Evolutionary conservation across 805 yeast species (phyloP).

Genomic region (Nakazawaea ambrosiae): DNA sequence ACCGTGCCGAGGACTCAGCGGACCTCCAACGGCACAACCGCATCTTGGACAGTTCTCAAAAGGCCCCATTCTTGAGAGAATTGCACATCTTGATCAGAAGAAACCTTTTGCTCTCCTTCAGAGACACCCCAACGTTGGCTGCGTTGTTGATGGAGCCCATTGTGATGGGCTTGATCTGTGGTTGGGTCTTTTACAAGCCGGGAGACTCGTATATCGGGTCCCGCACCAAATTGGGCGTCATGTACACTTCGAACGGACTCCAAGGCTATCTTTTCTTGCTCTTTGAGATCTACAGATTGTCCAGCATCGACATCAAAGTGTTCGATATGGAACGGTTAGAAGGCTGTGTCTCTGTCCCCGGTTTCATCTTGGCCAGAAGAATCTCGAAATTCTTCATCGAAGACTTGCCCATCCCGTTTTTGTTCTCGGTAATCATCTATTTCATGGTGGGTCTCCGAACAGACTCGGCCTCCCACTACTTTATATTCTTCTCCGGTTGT

Average conservation of each 20-base stretch:
- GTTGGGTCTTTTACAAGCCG: constrained; percentile 73
- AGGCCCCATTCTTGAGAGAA: constrained; percentile 37
- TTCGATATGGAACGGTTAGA: constrained; percentile 68
- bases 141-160: constrained; percentile 34
- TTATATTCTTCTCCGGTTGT: constrained; percentile 52
- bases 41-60: constrained; percentile 20
- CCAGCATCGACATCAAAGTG: constrained; percentile 45
- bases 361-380: constrained; percentile 61
- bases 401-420: constrained; percentile 55
- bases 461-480: constrained; percentile 40
- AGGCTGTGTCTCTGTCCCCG: constrained; percentile 55
- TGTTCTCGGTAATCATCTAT: constrained; percentile 56
- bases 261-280: constrained; percentile 50
- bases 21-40: not conserved
- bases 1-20: not conserved
- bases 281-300: constrained; percentile 53
- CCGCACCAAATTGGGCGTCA: constrained; percentile 46
- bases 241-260: constrained; percentile 46
- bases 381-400: constrained; percentile 60
- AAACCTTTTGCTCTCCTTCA: constrained; percentile 34
- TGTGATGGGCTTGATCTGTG: constrained; percentile 53
- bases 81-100: constrained; percentile 36
- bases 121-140: constrained; percentile 46
- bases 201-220: constrained; percentile 55
- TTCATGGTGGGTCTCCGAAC: constrained; percentile 71